A percentile compares a stretch with the other conserved stretches of the same genome.
These are phyloP conservation scores for Magnaporthiopsis rhizophila DNA, from an alignment of 2,329 filamentous ascomycete species.

Conservation along the genomic window DNA sequence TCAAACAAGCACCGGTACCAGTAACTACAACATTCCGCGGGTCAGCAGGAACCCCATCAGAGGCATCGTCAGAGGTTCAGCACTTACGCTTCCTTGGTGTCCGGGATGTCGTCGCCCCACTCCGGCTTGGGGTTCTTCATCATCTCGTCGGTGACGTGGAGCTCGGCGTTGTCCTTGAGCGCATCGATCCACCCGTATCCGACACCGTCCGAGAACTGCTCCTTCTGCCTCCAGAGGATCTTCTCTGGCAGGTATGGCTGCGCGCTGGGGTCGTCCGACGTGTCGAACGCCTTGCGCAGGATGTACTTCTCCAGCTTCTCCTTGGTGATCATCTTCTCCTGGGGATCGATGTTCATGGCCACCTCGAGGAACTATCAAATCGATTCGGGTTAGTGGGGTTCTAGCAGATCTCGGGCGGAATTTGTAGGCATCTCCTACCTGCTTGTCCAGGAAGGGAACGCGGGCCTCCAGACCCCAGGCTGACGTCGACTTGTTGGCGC, in stretches of 20 bases:
- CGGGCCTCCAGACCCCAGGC: conserved; percentile 97
- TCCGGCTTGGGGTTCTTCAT: conserved; percentile 97
- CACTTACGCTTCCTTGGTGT: conserved; percentile 88
- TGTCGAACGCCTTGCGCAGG: conserved; percentile 95
- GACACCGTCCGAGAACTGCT: conserved; percentile 98
- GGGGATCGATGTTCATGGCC: conserved; percentile 87
- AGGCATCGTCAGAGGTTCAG: conserved; percentile 1
- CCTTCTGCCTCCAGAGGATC: conserved; percentile 98
- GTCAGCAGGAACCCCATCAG: not conserved
- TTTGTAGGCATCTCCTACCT: conserved; percentile 37
- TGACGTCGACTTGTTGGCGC: conserved; percentile 97
- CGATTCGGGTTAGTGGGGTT: conserved; percentile 24
- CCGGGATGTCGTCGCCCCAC: conserved; percentile 88
- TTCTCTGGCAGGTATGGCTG: conserved; percentile 89
- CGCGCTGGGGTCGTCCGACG: conserved; percentile 70
- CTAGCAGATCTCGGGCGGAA: not conserved
- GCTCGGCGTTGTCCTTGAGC: conserved; percentile 88
- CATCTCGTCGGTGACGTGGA: conserved; percentile 90
- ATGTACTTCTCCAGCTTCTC: conserved; percentile 96
- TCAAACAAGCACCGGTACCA: conserved; percentile 99
- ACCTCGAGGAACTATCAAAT: conserved; percentile 68
- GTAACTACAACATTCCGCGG: conserved; percentile 44
- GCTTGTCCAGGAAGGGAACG: conserved; percentile 95
- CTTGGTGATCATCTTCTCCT: conserved; percentile 91
- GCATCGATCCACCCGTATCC: conserved; percentile 99